Percentiles rank a stretch among this genome's conserved stretches.
Conservation (phyloP, 495 filamentous ascomycete species). For the Apodospora peruviana region DNA sequence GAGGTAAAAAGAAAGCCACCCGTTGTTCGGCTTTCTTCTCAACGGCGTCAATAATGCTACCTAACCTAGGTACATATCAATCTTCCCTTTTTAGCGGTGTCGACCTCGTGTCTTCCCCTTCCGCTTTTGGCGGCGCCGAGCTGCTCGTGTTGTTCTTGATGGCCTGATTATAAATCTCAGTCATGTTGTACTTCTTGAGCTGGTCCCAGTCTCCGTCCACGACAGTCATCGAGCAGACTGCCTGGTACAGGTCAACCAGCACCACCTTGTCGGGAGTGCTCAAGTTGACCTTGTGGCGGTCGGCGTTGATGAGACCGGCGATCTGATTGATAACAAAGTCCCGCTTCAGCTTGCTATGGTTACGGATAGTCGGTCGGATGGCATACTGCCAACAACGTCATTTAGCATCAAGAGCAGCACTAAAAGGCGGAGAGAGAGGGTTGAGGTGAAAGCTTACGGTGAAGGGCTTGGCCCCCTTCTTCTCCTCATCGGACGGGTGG, state of each 20-base stretch:
- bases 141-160: conserved; percentile 12
- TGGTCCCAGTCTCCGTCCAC: conserved; percentile 47
- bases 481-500: conserved; percentile 4
- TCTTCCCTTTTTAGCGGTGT: too few species aligned
- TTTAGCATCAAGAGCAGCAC: neutral
- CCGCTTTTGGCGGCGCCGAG: neutral
- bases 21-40: too few species aligned
- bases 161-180: conserved; percentile 36
- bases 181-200: conserved; percentile 43
- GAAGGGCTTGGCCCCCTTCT: conserved; percentile 29
- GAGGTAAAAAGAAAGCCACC: too few species aligned
- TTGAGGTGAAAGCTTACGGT: neutral
- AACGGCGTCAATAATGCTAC: too few species aligned
- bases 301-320: conserved; percentile 49
- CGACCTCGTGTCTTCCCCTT: too few species aligned
- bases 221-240: conserved; percentile 41
- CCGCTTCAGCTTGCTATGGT: conserved; percentile 69
- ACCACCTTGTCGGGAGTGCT: conserved; percentile 77
- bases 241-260: conserved; percentile 80
- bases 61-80: too few species aligned
- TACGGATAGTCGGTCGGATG: conserved; percentile 77
- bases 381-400: conserved; percentile 58
- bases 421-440: too few species aligned
- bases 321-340: conserved; percentile 73
- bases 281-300: conserved; percentile 76